Percentiles rank a stretch among this genome's conserved stretches.
Conservation (phyloP, 2,329 filamentous ascomycete genomes). For the Biscogniauxia mediterranea region DNA sequence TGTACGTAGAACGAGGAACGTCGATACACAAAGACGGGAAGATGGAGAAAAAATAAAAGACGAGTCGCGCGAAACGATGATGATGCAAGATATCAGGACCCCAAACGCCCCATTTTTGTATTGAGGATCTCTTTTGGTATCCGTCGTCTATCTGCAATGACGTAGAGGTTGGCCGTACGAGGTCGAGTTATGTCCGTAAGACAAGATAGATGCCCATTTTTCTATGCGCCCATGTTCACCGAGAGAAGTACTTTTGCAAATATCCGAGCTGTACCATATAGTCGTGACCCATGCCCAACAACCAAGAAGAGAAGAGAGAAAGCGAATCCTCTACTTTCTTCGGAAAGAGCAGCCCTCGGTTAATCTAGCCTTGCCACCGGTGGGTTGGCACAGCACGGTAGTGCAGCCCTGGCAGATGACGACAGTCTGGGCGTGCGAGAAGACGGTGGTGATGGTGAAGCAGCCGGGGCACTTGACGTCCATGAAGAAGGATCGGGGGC, state of each 20-base stretch:
- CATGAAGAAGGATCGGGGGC: slow-evolving; percentile 99
- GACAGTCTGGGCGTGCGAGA: slow-evolving; percentile 99
- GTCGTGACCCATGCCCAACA: slow-evolving; percentile 43
- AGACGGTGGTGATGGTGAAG: slow-evolving; percentile 99
- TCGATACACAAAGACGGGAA: slow-evolving; percentile 43
- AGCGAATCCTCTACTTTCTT: slow-evolving; percentile 82
- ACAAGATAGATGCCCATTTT: slow-evolving; percentile 34
- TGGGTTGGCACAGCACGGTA: slow-evolving; percentile 98
- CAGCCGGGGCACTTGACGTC: slow-evolving; percentile 99
- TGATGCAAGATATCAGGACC: slow-evolving; percentile 82
- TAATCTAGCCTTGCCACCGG: slow-evolving; percentile 97
- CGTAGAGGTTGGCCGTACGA: slow-evolving; percentile 35
- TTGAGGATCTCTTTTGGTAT: slow-evolving; percentile 55
- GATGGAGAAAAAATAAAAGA: slow-evolving; percentile 46
- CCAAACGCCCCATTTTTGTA: slow-evolving; percentile 66
- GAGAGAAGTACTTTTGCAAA: slow-evolving; percentile 50
- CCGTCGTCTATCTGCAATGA: slow-evolving; percentile 73
- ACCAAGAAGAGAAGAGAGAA: slow-evolving; percentile 46
- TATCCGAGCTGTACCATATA: slow-evolving; percentile 57
- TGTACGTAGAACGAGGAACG: slow-evolving; percentile 36
- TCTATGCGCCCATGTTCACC: slow-evolving; percentile 50
- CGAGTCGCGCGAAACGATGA: slow-evolving; percentile 43
- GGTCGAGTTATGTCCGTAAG: slow-evolving; percentile 35
- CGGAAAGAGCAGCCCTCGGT: slow-evolving; percentile 99
- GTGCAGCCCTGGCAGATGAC: slow-evolving; percentile 99